phyloP scores from a whole-genome alignment of 2,329 filamentous ascomycete species.

The Colletotrichum sp. region DNA sequence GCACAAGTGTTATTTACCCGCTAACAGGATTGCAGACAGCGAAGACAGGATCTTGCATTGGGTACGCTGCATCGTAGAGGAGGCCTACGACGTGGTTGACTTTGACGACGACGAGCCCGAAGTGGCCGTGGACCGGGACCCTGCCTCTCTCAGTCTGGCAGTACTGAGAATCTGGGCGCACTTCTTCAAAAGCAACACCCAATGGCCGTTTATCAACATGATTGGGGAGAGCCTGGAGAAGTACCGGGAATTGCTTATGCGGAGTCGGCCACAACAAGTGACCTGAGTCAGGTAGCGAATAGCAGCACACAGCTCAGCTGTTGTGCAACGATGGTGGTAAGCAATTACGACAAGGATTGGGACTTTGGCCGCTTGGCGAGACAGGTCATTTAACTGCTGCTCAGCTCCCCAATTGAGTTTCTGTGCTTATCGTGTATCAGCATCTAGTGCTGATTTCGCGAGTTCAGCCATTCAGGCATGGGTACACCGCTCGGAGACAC shows the following conservation, averaged over 20 bases:
- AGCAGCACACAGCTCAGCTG: neutral
- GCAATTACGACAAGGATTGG: neutral
- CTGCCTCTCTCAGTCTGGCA: slow-evolving; percentile 37
- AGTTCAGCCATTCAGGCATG: neutral
- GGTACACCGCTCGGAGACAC: neutral
- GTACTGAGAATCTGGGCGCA: slow-evolving; percentile 50
- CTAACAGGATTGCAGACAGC: slow-evolving; percentile 30
- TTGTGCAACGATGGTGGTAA: neutral
- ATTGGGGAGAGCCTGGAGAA: slow-evolving; percentile 43
- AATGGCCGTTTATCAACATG: slow-evolving; percentile 52
- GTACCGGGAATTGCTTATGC: slow-evolving; percentile 31
- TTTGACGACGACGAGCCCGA: slow-evolving; percentile 38
- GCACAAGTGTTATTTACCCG: no score
- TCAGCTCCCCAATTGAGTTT: neutral
- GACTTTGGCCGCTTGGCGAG: neutral
- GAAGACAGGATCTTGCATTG: slow-evolving; percentile 51
- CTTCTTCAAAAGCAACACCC: slow-evolving; percentile 51
- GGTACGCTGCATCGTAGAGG: slow-evolving; percentile 49
- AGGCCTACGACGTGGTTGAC: slow-evolving; percentile 42
- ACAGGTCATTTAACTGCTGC: neutral
- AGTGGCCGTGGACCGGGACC: slow-evolving; percentile 22
- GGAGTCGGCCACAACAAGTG: neutral
- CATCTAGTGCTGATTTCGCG: neutral
- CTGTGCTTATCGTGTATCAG: neutral
- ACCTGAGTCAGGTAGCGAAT: neutral